Evolutionary conservation across 352 stramenopile species (phyloP), one percentile per base, ranked within the genome.

Genomic region (Globisporangium solare): DNA sequence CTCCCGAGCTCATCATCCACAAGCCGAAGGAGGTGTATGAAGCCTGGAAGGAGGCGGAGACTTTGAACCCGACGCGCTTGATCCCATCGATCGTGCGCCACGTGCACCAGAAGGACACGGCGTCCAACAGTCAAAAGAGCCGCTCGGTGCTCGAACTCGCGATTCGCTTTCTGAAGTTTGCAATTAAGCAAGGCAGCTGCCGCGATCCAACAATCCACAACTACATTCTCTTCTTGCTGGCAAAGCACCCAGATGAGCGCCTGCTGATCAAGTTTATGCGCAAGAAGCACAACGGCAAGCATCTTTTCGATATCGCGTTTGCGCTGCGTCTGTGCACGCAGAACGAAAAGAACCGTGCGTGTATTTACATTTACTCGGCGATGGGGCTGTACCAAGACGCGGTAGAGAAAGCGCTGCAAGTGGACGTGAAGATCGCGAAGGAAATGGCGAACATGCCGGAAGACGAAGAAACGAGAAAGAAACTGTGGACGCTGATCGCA

Each of bases 341-440:
- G 59, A 89, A 97, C 51, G 85, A 95, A 50, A 94, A 97, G 70
- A 95, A 94, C 54, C 86, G 84, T 50, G 90, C 92, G 20, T 97
- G 88, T 66, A 96, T 98, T 46, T 95, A 97, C 70, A 97, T 98
- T 47, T 98, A 98, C 68, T 95, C 88, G 14, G 86, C 86, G 17
- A 96, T 98, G 87, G 86, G 86, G 0, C 57, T 97, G 21, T 97
- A 89, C 64, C 87, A 97, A 47, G 91, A 98, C 47, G 92, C 92
- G 1, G 91, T 98, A 4, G 87, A 95, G 56, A 94, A 96, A 50
- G 87, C 87, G 2, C 69, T 96, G 13, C 86, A 95, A 67, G 85
- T 93, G 17, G 86, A 94, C 65, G 79, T 97, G n/a, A 90, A 96
- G 61, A 95, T 98, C 50, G 92, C 92, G 7, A 97, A 97, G 63